These are phyloP conservation scores for Mycena leptocephala DNA, from an alignment of 768 basidiomycete species.

Conservation along the genomic window DNA sequence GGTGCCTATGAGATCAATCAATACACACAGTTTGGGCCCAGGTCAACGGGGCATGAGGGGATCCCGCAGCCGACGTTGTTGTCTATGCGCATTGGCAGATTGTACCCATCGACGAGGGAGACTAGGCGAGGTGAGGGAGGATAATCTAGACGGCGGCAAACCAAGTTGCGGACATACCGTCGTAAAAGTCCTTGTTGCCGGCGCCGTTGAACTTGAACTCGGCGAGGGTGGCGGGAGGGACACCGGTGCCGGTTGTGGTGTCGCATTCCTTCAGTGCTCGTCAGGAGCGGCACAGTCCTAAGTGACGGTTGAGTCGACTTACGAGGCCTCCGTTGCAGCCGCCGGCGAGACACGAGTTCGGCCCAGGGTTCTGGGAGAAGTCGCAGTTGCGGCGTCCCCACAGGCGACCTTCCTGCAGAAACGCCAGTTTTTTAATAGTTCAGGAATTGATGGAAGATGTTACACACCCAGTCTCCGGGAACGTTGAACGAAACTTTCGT, in stretches of 20 bases:
- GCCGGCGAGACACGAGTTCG: slow-evolving; percentile 59
- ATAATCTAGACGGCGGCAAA: background rate
- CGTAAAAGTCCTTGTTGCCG: slow-evolving; percentile 55
- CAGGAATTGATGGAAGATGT: background rate
- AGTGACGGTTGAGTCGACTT: slow-evolving; percentile 52
- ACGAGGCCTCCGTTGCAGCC: slow-evolving; percentile 64
- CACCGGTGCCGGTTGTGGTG: slow-evolving; percentile 40
- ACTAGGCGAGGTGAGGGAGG: slow-evolving; percentile 48
- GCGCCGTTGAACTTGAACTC: slow-evolving; percentile 57
- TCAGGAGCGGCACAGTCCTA: background rate
- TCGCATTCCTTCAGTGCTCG: slow-evolving; percentile 3
- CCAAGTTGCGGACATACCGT: slow-evolving; percentile 44
- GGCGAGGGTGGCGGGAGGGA: slow-evolving; percentile 62
- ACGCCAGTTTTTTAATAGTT: background rate
- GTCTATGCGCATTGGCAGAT: slow-evolving; percentile 69
- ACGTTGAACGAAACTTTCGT: slow-evolving; percentile 6
- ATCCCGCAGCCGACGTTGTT: too few species aligned
- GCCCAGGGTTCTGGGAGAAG: slow-evolving; percentile 53
- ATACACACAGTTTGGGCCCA: slow-evolving; percentile 17
- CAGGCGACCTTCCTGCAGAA: slow-evolving; percentile 54
- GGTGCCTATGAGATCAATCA: background rate
- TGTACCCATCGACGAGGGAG: slow-evolving; percentile 74
- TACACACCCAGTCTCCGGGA: slow-evolving; percentile 14
- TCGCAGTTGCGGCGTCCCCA: slow-evolving; percentile 66
- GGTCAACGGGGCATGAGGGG: slow-evolving; percentile 59